These are phyloP conservation scores for Barnettozyma californica DNA, from an alignment of 805 yeast species.

Conservation along the genomic window DNA sequence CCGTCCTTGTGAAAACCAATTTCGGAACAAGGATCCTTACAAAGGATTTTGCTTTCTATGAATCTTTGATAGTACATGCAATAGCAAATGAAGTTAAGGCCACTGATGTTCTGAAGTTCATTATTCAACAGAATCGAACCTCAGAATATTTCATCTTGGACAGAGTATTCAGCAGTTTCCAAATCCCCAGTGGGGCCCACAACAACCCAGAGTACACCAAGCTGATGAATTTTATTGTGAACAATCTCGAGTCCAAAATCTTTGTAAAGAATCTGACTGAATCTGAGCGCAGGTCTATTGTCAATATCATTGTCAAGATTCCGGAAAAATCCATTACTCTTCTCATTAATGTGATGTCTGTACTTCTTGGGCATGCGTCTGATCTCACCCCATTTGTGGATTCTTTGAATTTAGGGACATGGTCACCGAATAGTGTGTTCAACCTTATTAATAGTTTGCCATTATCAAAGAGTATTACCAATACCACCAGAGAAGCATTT, in stretches of 20 bases:
- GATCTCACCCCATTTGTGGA: conserved; percentile 1
- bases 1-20: conserved; percentile 14
- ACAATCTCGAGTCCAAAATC: conserved; percentile 22
- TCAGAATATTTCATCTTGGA: conserved; percentile 16
- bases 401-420: not conserved
- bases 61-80: conserved; percentile 6
- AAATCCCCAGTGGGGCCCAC: not conserved
- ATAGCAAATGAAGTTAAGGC: conserved; percentile 8
- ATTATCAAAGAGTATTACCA: not conserved
- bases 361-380: not conserved
- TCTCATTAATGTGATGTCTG: not conserved
- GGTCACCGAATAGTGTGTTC: not conserved
- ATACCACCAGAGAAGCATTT: not conserved
- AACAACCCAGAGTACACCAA: not conserved
- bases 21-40: conserved; percentile 13
- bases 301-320: not conserved
- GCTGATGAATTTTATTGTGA: conserved; percentile 14
- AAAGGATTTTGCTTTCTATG: conserved; percentile 11
- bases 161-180: conserved; percentile 3
- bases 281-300: not conserved
- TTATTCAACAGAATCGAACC: conserved; percentile 13
- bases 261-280: conserved; percentile 9
- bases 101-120: conserved; percentile 15
- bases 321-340: not conserved
- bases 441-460: conserved; percentile 2